Conservation (phyloP, 164 flowering plant species). For the Aristolochia fimbriata region DNA sequence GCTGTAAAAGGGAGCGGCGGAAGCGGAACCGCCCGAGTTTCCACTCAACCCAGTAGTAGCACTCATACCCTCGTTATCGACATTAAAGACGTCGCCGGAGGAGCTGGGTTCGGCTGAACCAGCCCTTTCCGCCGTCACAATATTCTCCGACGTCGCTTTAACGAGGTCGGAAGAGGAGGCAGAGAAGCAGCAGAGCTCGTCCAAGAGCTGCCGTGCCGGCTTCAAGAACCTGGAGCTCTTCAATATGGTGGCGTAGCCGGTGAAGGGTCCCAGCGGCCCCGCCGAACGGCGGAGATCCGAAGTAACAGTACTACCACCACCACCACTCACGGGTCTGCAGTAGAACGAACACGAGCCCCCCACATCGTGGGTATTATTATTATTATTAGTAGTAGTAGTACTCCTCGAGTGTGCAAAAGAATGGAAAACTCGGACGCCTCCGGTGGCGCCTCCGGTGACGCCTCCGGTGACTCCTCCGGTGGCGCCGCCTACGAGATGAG, state of each 20-base stretch:
- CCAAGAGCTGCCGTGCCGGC: slow-evolving; percentile 63
- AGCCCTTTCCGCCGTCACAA: slow-evolving; percentile 16
- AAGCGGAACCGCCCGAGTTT: slow-evolving; percentile 20
- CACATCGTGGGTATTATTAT: no score
- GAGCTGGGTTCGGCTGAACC: slow-evolving; percentile 17
- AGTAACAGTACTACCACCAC: slow-evolving; percentile 14
- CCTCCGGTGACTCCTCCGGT: no score
- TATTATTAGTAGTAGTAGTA: no score
- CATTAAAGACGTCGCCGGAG: slow-evolving; percentile 15
- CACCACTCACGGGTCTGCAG: slow-evolving; percentile 9
- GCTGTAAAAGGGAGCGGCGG: slow-evolving; percentile 17
- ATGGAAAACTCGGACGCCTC: slow-evolving; percentile 4
- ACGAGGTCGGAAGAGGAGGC: slow-evolving; percentile 2
- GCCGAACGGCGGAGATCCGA: slow-evolving; percentile 18
- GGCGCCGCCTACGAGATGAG: slow-evolving; percentile 15
- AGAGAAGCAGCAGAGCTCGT: slow-evolving; percentile 33
- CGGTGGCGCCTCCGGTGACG: slow-evolving; percentile 9
- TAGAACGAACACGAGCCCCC: no score
- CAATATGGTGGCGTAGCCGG: slow-evolving; percentile 77
- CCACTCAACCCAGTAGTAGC: slow-evolving; percentile 15
- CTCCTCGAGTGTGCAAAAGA: slow-evolving; percentile 15
- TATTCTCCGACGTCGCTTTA: no score
- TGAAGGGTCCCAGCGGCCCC: slow-evolving; percentile 93
- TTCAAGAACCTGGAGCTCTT: slow-evolving; percentile 66
- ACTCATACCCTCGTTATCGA: slow-evolving; percentile 20